Evolutionary conservation across 345 rosid species (phyloP).

Genomic region (Citrus inodora): DNA sequence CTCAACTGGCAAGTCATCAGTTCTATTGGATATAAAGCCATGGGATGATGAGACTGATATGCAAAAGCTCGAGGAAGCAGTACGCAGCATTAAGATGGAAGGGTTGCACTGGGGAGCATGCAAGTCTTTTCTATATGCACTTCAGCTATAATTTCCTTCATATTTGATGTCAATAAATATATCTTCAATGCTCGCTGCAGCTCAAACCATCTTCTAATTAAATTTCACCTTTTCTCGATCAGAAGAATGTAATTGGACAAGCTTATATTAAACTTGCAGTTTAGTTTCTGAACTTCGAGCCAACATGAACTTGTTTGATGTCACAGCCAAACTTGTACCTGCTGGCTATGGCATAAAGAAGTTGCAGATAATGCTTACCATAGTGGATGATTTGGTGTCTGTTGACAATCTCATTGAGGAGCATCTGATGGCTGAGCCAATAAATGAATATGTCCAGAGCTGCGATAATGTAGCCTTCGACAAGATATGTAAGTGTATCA

Average conservation of each 20-base stretch:
- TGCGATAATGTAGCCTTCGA: slow-evolving; percentile 87
- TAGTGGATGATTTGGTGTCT: slow-evolving; percentile 80
- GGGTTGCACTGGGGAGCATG: slow-evolving; percentile 86
- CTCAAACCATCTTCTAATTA: background rate
- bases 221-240: background rate
- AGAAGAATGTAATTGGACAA: too few species aligned
- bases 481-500: slow-evolving; percentile 56
- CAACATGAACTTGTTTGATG: background rate
- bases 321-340: slow-evolving; percentile 64
- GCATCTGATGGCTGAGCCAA: slow-evolving; percentile 54
- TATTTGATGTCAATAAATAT: background rate
- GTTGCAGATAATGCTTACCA: slow-evolving; percentile 75
- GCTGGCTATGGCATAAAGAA: slow-evolving; percentile 90
- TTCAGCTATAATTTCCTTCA: background rate
- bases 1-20: slow-evolving; percentile 77
- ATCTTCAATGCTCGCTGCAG: background rate
- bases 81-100: slow-evolving; percentile 57
- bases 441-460: slow-evolving; percentile 75
- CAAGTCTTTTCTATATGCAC: slow-evolving; percentile 18
- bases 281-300: background rate
- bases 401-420: slow-evolving; percentile 71
- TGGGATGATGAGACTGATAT: slow-evolving; percentile 95
- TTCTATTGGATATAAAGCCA: slow-evolving; percentile 70
- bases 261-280: too few species aligned
- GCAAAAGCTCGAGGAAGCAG: slow-evolving; percentile 80